Evolutionary conservation across 2,329 filamentous ascomycete species (phyloP), one percentile per base, ranked within the genome.

Genomic region (Aspergillus versicolor): DNA sequence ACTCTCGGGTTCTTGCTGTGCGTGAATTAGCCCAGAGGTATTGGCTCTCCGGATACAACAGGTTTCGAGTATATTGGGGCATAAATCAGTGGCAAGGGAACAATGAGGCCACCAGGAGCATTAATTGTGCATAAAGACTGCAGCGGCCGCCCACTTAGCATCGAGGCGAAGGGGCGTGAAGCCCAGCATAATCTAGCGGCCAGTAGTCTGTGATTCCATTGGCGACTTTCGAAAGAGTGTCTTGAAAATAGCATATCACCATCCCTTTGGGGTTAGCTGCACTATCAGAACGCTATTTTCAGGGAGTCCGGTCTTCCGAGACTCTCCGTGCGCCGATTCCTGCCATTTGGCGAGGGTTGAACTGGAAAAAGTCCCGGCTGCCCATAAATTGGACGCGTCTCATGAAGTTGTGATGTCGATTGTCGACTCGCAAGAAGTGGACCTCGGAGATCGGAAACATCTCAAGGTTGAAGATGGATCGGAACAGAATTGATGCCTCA

Each of bases 401-500:
- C 13, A 37, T 37, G 6, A n/a, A 37, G 13, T 13, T 37, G 15
- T 30, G 13, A 37, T 37, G 34, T 37, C 34, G 11, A 13, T 13
- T 34, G 13, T 34, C 32, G 13, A 37, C 12, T 37, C 34, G 12
- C 15, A 37, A n/a, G 15, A 15, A 37, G 34, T 37, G 34, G 34
- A n/a, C 34, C 34, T 37, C 34, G 15, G 34, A n/a, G 15, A 37
- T 37, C 34, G 15, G 34, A 7, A 13, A n/a, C 34, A 37, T 37
- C 12, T 37, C 34, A 37, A n/a, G 8, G 15, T 17, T 32, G n/a
- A 45, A 21, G 34, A 17, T 21, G 22, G 34, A 32, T 19, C 9
- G 13, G 17, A 38, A 17, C 41, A 47, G 41, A 27, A 27, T 43
- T 53, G 32, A 34, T 52, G 50, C 50, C 32, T 53, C 51, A 52